Evolutionary conservation across 139 green algal species (phyloP), one percentile per base, ranked within the genome.

Genomic region (Tetratostichococcus sp.): DNA sequence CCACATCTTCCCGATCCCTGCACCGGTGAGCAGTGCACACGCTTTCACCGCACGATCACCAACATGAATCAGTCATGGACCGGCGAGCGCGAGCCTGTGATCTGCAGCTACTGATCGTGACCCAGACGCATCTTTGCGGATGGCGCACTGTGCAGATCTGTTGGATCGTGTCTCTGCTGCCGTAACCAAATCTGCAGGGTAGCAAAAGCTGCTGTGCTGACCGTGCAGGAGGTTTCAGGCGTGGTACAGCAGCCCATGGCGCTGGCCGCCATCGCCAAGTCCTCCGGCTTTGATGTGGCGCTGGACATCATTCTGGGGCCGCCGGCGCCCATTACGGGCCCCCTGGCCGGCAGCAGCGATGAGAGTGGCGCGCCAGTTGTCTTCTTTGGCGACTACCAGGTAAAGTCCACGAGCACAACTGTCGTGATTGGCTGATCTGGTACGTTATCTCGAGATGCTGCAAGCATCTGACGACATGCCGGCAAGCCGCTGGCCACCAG

Each of bases 1-100:
- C 73, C 84, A 94, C 80, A 70, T 87, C 1, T 93, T 92, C 65
- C 84, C 85, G 22, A 69, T 80, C 2, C 30, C 42, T 39, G 43
- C 68, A 39, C 65, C 50, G 19, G 28, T 30, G 22, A 8, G 39
- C 11, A 33, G 43, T 70, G 21, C 59, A 28, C 4, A 14, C 50
- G 2, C 17, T 62, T 26, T 62, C 4, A 26, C 8, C 39, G 39
- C 39, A 50, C 39, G 39, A n/a, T n/a, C n/a, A n/a, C n/a, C n/a
- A n/a, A n/a, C n/a, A n/a, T n/a, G n/a, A n/a, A n/a, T n/a, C n/a
- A n/a, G n/a, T n/a, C n/a, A n/a, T n/a, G n/a, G n/a, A n/a, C n/a
- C n/a, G n/a, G n/a, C n/a, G n/a, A n/a, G n/a, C n/a, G n/a, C n/a
- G n/a, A n/a, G n/a, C n/a, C n/a, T n/a, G n/a, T n/a, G n/a, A n/a